phyloP scores from a whole-genome alignment of 2,329 filamentous ascomycete genomes.

The Diplodia scrobiculata region DNA sequence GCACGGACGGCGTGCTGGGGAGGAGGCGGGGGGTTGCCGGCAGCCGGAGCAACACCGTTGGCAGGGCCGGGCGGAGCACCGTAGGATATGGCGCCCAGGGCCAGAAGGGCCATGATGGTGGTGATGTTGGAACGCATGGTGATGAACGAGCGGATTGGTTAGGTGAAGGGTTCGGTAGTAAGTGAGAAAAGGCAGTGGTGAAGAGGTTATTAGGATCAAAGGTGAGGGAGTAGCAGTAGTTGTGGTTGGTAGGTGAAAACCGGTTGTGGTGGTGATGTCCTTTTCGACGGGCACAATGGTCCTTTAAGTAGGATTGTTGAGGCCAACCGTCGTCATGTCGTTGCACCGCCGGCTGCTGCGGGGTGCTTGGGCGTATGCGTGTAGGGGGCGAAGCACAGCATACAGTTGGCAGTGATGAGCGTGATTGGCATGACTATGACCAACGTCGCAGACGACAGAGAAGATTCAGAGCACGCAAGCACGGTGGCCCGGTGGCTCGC shows the following conservation, averaged over 20 bases:
- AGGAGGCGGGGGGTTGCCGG: neutral
- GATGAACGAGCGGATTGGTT: constrained; percentile 19
- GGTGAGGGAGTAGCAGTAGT: constrained; percentile 1
- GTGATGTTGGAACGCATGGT: constrained; percentile 26
- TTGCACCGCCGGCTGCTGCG: neutral
- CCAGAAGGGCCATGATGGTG: constrained; percentile 28
- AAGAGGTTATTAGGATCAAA: constrained; percentile 12
- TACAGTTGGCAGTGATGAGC: constrained; percentile 25
- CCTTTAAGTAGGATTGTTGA: constrained; percentile 9
- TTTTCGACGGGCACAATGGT: neutral
- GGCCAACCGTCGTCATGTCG: neutral
- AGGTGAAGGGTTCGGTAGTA: neutral
- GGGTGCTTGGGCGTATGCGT: neutral
- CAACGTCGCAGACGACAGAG: constrained; percentile 7
- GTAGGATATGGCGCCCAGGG: constrained; percentile 26
- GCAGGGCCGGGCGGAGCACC: constrained; percentile 13
- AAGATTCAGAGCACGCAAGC: constrained; percentile 17
- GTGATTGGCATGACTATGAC: constrained; percentile 7
- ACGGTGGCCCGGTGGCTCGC: neutral
- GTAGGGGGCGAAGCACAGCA: constrained; percentile 6
- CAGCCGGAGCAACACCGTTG: neutral
- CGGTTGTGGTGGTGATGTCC: constrained; percentile 10
- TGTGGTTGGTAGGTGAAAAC: constrained; percentile 5
- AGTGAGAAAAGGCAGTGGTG: neutral
- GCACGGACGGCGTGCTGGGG: constrained; percentile 5